Conservation (phyloP, 805 yeast species). For the Zygosaccharomyces bisporus region DNA sequence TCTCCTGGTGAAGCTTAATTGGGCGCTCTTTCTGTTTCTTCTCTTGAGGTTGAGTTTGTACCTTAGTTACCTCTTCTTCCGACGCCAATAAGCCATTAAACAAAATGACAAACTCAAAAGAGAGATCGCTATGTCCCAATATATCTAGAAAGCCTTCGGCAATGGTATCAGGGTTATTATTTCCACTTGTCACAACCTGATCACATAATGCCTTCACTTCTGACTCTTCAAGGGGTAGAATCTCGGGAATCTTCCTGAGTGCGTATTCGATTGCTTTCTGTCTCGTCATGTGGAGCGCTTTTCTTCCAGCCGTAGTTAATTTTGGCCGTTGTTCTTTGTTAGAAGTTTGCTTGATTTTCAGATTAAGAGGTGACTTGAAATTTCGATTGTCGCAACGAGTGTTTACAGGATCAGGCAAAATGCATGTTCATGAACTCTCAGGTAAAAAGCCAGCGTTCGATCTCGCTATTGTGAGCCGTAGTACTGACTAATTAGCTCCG, state of each 20-base stretch:
- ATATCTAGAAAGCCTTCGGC: slow-evolving; percentile 32
- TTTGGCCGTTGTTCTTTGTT: too few species aligned
- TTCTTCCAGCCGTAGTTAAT: too few species aligned
- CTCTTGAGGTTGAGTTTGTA: background rate
- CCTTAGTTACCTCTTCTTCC: background rate
- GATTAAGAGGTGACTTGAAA: background rate
- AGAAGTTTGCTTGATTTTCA: background rate
- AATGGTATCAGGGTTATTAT: slow-evolving; percentile 24
- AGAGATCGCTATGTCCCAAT: slow-evolving; percentile 32
- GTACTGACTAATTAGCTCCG: too few species aligned
- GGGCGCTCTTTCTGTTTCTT: background rate
- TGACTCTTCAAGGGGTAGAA: slow-evolving; percentile 32
- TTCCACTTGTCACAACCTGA: slow-evolving; percentile 23
- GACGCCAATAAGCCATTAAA: slow-evolving; percentile 26
- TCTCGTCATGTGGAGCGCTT: slow-evolving; percentile 24
- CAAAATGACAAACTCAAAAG: slow-evolving; percentile 32
- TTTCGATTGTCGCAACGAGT: background rate
- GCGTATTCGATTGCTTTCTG: slow-evolving; percentile 32
- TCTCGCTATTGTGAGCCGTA: too few species aligned
- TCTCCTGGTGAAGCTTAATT: background rate
- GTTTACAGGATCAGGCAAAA: too few species aligned
- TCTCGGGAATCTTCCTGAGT: slow-evolving; percentile 27
- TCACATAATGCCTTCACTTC: slow-evolving; percentile 29
- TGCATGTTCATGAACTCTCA: too few species aligned
- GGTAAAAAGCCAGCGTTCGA: too few species aligned